Base-by-base conservation (phyloP, 2,329 filamentous ascomycete genomes). In the Talaromyces atroroseus region DNA sequence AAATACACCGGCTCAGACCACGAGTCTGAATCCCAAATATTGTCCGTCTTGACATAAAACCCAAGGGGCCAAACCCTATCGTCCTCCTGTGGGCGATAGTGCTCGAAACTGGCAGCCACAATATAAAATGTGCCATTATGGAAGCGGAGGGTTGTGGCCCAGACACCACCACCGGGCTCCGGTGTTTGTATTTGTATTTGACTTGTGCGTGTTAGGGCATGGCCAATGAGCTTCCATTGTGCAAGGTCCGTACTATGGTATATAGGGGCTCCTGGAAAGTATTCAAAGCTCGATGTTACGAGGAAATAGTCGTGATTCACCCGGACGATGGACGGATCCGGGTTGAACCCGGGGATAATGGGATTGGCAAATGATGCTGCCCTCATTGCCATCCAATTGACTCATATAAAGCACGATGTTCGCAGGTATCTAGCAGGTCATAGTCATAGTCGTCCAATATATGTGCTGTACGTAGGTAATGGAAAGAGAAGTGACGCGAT, bases 281-380 rank as follows among this genome's bases (percentile, higher is more conserved):
- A 68, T 51, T 73, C 66, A 63, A 79, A 79, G n/a, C 70, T 74
- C 1, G 75, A 77, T 2, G 70, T 70, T 1, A 73, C 74, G 52
- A 76, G 76, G 64, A 76, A 78, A 61, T 74, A 76, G 0, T 72
- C 75, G 23, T 69, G 61, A 34, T 66, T 62, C 5, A 78, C 72
- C 42, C 72, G 70, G 21, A 75, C 70, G 56, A 76, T 76, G 46
- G 71, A 75, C 1, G 76, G 76, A 58, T 78, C 76, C 0, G 76
- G 72, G 51, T 76, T 69, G 52, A 74, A 79, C 12, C 76, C 77
- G 3, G 77, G 73, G 2, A 80, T 60, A 24, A 79, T 73, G 1
- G 76, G 77, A 60, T 79, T 79, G 40, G 46, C 29, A 32, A 46
- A 54, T n/a, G 47, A 32, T 29, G 20, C 45, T n/a, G 38, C 40